A percentile compares a stretch with the other conserved stretches of the same genome.
phyloP scores from a whole-genome alignment of 192 early-diverging fungal genomes.

The Phlyctochytrium bullatum region DNA sequence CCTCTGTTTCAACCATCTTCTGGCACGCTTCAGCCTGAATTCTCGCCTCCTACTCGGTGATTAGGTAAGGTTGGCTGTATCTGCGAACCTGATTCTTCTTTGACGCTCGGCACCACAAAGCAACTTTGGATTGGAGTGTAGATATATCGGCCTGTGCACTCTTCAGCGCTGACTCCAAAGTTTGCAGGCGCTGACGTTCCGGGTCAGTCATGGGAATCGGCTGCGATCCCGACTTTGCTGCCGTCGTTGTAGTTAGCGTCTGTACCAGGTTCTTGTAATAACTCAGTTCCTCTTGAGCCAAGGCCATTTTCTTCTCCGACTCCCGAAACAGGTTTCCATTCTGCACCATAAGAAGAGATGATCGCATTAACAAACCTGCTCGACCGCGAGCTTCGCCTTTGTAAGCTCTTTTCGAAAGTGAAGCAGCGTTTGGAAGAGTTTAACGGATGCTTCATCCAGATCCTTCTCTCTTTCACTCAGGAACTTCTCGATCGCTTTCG shows the following conservation, averaged over 20 bases:
- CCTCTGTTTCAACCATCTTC: conserved; percentile 18
- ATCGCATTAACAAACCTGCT: conserved; percentile 11
- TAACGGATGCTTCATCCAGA: conserved; percentile 10
- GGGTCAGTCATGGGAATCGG: conserved; percentile 4
- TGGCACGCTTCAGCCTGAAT: conserved; percentile 32
- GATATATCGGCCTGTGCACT: conserved; percentile 9
- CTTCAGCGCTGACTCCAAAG: conserved; percentile 20
- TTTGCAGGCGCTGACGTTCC: conserved; percentile 13
- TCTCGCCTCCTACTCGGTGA: conserved; percentile 24
- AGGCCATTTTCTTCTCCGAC: conserved; percentile 10
- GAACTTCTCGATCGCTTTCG: not conserved
- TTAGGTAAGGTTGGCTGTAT: not conserved
- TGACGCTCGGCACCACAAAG: conserved; percentile 26
- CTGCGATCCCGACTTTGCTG: not conserved
- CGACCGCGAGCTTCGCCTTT: conserved; percentile 24
- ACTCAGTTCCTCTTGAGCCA: conserved; percentile 20
- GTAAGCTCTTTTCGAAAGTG: conserved; percentile 28
- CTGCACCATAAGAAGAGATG: conserved; percentile 7
- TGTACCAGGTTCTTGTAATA: conserved; percentile 12
- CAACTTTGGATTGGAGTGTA: conserved; percentile 29
- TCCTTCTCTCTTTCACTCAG: not conserved
- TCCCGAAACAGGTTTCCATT: conserved; percentile 22
- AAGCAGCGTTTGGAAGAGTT: conserved; percentile 29
- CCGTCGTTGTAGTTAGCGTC: not conserved
- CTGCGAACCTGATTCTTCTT: conserved; percentile 21